Base-by-base conservation (phyloP, 306 rosid species). In the Cucurbita maxima region DNA sequence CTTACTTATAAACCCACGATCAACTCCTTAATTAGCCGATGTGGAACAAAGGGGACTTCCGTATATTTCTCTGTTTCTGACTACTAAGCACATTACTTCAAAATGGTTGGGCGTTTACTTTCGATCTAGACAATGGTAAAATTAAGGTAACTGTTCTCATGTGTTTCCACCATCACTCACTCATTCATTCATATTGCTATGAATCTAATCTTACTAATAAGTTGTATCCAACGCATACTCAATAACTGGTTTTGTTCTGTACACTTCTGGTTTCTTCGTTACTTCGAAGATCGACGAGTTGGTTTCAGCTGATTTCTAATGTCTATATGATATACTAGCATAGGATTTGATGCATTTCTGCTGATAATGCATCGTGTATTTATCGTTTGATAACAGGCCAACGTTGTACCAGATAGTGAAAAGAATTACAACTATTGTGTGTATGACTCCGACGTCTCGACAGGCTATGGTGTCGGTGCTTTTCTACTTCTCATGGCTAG, bases 391-490 rank as follows among this genome's bases (percentile, higher is more conserved):
- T 79, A 74, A 55, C 96, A 95, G 99, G 99, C 97, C 30, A 82
- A 1, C 44, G 7, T 82, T 64, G 80, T 72, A 51, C 40, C 15
- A 15, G 97, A 95, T 81, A 51, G 0, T 3, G 89, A 88, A 0
- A 0, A 0, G 63, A 30, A 79, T 4, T 81, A 95, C 82, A 80
- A 78, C 30, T 81, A 89, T 73, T 95, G 99, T 79, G 90, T 86
- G 38, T 95, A 95, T 81, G 80, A 84, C 80, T 88, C 96, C 0
- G 99, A 95, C 76, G 83, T 91, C 72, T 74, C 99, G 67, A 91
- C 99, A 16, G 96, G 97, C 72, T 88, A 76, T 5, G 99, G 99
- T n/a, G 97, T 88, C 12, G 99, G 97, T 71, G 95, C 99, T 74
- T 89, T 95, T 77, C 81, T 95, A 71, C 88, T 91, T 82, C 91